Conservation (phyloP, 495 filamentous ascomycete species). For the Lophium mytilinum region DNA sequence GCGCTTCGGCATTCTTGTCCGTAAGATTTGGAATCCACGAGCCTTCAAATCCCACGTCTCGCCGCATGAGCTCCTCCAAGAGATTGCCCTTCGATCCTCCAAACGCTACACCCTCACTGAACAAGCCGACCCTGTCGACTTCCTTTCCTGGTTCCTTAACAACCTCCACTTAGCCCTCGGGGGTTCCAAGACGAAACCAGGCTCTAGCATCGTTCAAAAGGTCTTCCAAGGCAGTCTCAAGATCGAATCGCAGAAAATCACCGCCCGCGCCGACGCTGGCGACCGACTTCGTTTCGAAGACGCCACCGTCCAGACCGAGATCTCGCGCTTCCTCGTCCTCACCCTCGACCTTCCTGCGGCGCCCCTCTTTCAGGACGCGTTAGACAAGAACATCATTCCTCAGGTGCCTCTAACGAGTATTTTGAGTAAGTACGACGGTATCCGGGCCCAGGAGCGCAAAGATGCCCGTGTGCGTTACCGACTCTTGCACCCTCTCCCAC, state of each 20-base stretch:
- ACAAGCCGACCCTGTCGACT: slow-evolving; percentile 93
- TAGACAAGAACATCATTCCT: slow-evolving; percentile 88
- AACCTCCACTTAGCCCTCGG: slow-evolving; percentile 87
- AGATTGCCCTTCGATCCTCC: slow-evolving; percentile 79
- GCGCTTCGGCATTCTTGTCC: slow-evolving; percentile 80
- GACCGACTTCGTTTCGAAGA: slow-evolving; percentile 93
- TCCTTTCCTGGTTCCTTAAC: slow-evolving; percentile 95
- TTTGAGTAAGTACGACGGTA: slow-evolving; percentile 88
- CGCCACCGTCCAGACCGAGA: slow-evolving; percentile 69
- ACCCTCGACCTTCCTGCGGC: slow-evolving; percentile 88
- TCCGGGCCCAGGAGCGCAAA: slow-evolving; percentile 78
- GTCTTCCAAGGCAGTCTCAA: slow-evolving; percentile 90
- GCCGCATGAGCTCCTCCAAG: slow-evolving; percentile 92
- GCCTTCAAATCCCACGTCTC: slow-evolving; percentile 97
- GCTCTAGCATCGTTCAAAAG: slow-evolving; percentile 72
- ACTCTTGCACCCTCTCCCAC: slow-evolving; percentile 84
- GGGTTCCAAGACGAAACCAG: slow-evolving; percentile 78
- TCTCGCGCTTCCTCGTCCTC: slow-evolving; percentile 75
- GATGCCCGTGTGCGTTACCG: slow-evolving; percentile 81
- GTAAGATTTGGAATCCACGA: slow-evolving; percentile 96
- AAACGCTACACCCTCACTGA: slow-evolving; percentile 87
- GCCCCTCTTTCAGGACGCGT: slow-evolving; percentile 92
- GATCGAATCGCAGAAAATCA: slow-evolving; percentile 90
- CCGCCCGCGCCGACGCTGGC: slow-evolving; percentile 76
- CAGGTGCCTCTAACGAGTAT: slow-evolving; percentile 87